Conservation (phyloP, 345 rosid genomes). For the Crucihimalaya himalaica region DNA sequence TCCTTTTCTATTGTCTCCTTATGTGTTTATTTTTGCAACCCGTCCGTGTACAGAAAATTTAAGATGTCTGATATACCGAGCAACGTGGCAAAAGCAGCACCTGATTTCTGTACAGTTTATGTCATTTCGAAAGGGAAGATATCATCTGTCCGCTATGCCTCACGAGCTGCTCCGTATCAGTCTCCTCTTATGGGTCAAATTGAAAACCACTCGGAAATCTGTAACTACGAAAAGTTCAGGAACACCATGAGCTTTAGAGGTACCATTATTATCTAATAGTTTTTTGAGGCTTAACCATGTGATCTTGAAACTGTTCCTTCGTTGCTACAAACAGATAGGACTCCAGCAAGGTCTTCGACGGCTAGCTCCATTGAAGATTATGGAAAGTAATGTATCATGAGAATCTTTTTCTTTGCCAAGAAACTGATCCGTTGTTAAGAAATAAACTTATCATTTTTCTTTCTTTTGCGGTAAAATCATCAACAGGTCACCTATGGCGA, state of each 20-base stretch:
- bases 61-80: constrained; percentile 64
- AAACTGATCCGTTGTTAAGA: background rate
- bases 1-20: background rate
- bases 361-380: constrained; percentile 51
- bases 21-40: background rate
- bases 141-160: constrained; percentile 57
- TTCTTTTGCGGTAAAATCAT: background rate
- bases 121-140: constrained; percentile 78
- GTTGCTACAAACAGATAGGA: constrained; percentile 48
- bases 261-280: constrained; percentile 29
- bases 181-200: constrained; percentile 69
- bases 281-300: background rate
- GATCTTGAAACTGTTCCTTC: background rate
- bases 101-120: constrained; percentile 85
- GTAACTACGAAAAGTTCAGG: constrained; percentile 42
- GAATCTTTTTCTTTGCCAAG: background rate
- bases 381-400: constrained; percentile 52
- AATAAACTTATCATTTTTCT: background rate
- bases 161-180: constrained; percentile 58
- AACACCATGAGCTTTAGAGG: constrained; percentile 54
- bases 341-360: constrained; percentile 48
- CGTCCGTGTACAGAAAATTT: constrained; percentile 53
- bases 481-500: constrained; percentile 59
- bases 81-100: constrained; percentile 60
- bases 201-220: constrained; percentile 36